phyloP scores from a whole-genome alignment of 129 eudicot species.

The Smallanthus sonchifolius region DNA sequence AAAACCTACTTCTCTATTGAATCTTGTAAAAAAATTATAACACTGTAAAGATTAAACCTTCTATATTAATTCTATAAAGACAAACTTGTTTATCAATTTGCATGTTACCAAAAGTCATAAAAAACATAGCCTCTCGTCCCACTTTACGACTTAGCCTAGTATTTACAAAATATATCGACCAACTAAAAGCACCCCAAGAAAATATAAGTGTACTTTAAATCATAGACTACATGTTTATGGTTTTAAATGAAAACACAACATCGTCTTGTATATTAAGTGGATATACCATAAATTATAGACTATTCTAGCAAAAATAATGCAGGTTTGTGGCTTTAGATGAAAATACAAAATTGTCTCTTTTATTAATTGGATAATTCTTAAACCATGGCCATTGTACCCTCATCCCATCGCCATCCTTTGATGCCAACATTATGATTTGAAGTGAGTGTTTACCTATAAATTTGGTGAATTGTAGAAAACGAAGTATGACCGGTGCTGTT shows the following conservation, averaged over 20 bases:
- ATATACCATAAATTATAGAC: not conserved
- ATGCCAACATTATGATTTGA: not conserved
- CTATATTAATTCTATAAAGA: not conserved
- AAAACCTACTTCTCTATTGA: not conserved
- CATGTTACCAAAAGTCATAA: not conserved
- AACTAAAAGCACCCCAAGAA: not conserved
- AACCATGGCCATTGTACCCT: not conserved
- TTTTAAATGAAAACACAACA: not conserved
- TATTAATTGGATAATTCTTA: not conserved
- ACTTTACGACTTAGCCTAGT: not conserved
- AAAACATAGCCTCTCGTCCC: conserved; percentile 5
- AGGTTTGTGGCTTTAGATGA: not conserved
- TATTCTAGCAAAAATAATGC: conserved; percentile 1
- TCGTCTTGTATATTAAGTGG: not conserved
- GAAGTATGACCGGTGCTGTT: not conserved
- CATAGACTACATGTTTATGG: not conserved
- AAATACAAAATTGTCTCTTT: not conserved
- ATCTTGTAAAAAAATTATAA: not conserved
- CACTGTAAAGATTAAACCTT: not conserved
- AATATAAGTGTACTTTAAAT: not conserved
- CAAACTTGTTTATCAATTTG: conserved; percentile 1
- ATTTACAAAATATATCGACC: not conserved
- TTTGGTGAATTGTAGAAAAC: not conserved
- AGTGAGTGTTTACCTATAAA: not conserved
- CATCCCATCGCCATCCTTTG: not conserved